These are phyloP conservation scores for Dactylellina drechsleri DNA, from an alignment of 2,329 filamentous ascomycete genomes.

Conservation along the genomic window DNA sequence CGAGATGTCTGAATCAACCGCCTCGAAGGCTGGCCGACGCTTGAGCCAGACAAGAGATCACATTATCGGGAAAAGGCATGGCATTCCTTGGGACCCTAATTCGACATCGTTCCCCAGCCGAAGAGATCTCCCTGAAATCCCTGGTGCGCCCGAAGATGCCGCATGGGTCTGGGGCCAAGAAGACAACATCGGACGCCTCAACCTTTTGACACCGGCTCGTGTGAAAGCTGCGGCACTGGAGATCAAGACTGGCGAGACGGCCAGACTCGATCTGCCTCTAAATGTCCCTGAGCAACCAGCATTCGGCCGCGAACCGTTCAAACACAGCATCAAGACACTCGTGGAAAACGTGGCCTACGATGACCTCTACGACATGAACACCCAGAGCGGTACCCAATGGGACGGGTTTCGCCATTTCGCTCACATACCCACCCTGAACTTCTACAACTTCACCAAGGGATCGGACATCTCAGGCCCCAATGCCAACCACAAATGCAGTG, in stretches of 20 bases:
- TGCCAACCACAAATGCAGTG: conserved; percentile 41
- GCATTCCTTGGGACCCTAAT: conserved; percentile 10
- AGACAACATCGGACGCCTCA: conserved; percentile 67
- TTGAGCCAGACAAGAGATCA: conserved; percentile 1
- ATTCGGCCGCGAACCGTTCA: conserved; percentile 67
- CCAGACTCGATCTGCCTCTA: conserved; percentile 68
- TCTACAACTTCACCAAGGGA: conserved; percentile 61
- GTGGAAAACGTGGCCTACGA: conserved; percentile 62
- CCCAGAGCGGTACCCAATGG: conserved; percentile 69
- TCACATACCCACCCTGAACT: conserved; percentile 63
- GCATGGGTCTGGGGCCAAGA: conserved; percentile 72
- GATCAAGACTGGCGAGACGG: conserved; percentile 68
- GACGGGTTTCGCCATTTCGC: conserved; percentile 67
- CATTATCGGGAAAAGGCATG: background rate
- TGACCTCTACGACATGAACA: conserved; percentile 69
- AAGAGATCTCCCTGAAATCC: conserved; percentile 66
- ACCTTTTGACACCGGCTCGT: conserved; percentile 68
- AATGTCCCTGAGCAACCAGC: conserved; percentile 67
- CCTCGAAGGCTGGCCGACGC: conserved; percentile 3
- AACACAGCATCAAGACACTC: conserved; percentile 67
- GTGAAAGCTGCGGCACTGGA: conserved; percentile 68
- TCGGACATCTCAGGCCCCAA: conserved; percentile 39
- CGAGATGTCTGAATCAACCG: conserved; percentile 2
- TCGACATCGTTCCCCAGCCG: conserved; percentile 63
- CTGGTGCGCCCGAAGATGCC: conserved; percentile 67